A percentile compares a stretch with the other conserved stretches of the same genome.
Conservation (phyloP, 2,329 filamentous ascomycete species). For the Coleophoma crateriformis region DNA sequence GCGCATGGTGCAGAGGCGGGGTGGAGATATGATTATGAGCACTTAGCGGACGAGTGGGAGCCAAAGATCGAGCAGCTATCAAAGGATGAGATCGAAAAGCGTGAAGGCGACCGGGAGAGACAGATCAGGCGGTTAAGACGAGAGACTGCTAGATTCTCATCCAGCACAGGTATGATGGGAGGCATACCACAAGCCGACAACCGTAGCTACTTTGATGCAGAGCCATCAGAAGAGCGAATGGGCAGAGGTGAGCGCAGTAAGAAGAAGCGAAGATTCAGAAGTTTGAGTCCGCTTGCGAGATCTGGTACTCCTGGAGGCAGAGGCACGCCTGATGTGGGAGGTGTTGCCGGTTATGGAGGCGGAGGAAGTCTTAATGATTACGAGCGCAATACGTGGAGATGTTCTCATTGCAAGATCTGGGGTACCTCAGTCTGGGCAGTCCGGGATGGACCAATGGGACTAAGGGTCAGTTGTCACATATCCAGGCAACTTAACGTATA, state of each 20-base stretch:
- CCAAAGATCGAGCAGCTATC: slow-evolving; percentile 76
- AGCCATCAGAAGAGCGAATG: slow-evolving; percentile 68
- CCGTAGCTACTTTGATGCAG: slow-evolving; percentile 42
- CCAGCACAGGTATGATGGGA: slow-evolving; percentile 74
- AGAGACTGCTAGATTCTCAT: slow-evolving; percentile 90
- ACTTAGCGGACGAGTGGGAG: slow-evolving; percentile 79
- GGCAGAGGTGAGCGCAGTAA: slow-evolving; percentile 88
- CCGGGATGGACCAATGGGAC: slow-evolving; percentile 79
- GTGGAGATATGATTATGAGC: slow-evolving; percentile 93
- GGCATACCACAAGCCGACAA: slow-evolving; percentile 57
- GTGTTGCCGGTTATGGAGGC: slow-evolving; percentile 57
- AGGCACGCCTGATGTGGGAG: slow-evolving; percentile 78
- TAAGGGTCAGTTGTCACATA: slow-evolving; percentile 57
- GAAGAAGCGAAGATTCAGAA: slow-evolving; percentile 90
- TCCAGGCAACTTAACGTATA: slow-evolving; percentile 6
- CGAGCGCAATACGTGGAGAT: slow-evolving; percentile 82
- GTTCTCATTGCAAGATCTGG: slow-evolving; percentile 81
- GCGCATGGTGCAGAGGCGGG: slow-evolving; percentile 78
- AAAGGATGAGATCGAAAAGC: slow-evolving; percentile 96
- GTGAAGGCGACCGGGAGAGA: slow-evolving; percentile 88
- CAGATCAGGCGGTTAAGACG: slow-evolving; percentile 81
- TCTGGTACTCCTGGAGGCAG: slow-evolving; percentile 62
- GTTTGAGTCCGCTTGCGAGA: slow-evolving; percentile 73
- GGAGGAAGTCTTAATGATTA: slow-evolving; percentile 62
- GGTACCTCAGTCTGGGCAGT: slow-evolving; percentile 93